Percentiles rank a stretch among this genome's conserved stretches.
phyloP scores from a whole-genome alignment of 2,329 filamentous ascomycete genomes.

The Arthrobotrys musiformis region DNA sequence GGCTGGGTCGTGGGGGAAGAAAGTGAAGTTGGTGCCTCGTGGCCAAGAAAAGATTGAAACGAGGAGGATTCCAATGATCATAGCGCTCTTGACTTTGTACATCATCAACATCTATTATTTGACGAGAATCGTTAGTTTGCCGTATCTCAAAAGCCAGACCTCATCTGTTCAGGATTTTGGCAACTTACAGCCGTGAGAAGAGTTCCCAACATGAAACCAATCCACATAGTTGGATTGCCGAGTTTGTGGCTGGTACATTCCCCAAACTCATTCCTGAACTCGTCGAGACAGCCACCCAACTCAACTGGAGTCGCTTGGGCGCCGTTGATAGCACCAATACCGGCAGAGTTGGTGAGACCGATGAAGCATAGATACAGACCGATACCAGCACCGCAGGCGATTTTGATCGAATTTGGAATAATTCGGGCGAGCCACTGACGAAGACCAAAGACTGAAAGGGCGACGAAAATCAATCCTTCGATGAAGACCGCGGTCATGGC shows the following conservation, averaged over 20 bases:
- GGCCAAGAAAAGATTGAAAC: conserved; percentile 93
- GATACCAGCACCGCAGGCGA: conserved; percentile 86
- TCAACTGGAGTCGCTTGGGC: conserved; percentile 75
- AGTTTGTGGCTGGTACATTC: conserved; percentile 75
- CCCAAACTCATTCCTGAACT: conserved; percentile 66
- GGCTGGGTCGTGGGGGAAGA: conserved; percentile 77
- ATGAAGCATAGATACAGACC: conserved; percentile 79
- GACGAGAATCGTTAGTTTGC: background rate
- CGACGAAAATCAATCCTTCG: conserved; percentile 86
- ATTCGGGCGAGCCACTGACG: conserved; percentile 88
- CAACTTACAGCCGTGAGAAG: conserved; percentile 75
- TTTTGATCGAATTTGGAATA: conserved; percentile 85
- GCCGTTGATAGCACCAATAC: conserved; percentile 81
- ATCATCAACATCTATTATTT: conserved; percentile 52
- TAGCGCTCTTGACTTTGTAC: conserved; percentile 85
- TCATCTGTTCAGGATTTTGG: background rate
- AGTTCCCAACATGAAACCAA: conserved; percentile 87
- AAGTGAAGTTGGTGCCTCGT: conserved; percentile 77
- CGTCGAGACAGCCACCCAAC: conserved; percentile 76
- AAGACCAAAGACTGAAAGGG: conserved; percentile 79
- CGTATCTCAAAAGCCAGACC: background rate
- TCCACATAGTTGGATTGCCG: conserved; percentile 84
- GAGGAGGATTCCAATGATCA: conserved; percentile 83
- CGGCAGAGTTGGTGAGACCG: conserved; percentile 78
- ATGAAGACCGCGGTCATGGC: conserved; percentile 89